phyloP scores from a whole-genome alignment of 495 filamentous ascomycete genomes.

The Penicillium simplicissimum region DNA sequence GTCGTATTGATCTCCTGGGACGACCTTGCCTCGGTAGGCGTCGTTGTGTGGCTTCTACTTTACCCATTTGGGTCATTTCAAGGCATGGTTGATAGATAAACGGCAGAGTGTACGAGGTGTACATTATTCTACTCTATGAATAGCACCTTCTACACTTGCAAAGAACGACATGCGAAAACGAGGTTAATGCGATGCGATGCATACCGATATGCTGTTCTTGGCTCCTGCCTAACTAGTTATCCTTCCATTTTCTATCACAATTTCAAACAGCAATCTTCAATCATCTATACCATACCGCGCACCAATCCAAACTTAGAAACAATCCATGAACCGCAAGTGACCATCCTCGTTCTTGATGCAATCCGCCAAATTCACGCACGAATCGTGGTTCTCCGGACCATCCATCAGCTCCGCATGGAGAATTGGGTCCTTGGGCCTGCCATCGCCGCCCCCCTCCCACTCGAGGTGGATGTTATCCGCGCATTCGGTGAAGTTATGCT shows the following conservation, averaged over 20 bases:
- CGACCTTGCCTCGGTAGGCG: not conserved
- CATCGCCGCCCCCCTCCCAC: slow-evolving; percentile 15
- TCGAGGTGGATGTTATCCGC: slow-evolving; percentile 20
- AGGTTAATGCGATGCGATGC: not conserved
- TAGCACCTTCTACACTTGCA: not conserved
- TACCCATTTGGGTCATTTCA: not conserved
- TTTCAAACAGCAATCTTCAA: not conserved
- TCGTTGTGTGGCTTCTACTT: not conserved
- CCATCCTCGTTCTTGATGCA: slow-evolving; percentile 37
- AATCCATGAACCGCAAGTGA: slow-evolving; percentile 27
- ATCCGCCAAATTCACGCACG: slow-evolving; percentile 22
- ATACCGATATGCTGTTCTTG: not conserved
- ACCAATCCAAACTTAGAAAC: slow-evolving; percentile 20
- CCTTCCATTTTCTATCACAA: not conserved
- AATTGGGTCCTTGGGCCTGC: slow-evolving; percentile 19
- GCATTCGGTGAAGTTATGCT: slow-evolving; percentile 14
- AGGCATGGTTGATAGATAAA: not conserved
- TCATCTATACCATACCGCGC: not conserved
- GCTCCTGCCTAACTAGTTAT: not conserved
- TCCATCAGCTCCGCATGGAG: slow-evolving; percentile 22
- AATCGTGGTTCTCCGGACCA: slow-evolving; percentile 12
- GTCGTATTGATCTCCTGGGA: not conserved
- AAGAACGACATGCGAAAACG: not conserved
- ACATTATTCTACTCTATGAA: not conserved
- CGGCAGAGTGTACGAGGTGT: too few relatives aligned